Conservation (phyloP, 1,284 basidiomycete genomes). For the Ganoderma lucidum region DNA sequence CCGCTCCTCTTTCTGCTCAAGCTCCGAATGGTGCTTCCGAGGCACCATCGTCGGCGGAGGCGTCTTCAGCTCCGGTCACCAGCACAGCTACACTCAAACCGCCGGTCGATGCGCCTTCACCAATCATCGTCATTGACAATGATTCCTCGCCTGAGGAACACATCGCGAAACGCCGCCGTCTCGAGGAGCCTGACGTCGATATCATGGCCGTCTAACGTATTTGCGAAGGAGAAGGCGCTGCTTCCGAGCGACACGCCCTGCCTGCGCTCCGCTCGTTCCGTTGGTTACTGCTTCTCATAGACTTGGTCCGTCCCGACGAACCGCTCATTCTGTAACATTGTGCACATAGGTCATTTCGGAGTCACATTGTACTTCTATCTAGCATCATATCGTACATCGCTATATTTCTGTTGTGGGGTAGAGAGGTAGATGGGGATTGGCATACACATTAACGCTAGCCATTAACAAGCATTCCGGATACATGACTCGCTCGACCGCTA, state of each 20-base stretch:
- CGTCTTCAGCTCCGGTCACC: conserved; percentile 20
- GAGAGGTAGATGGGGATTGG: not conserved
- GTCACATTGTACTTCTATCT: conserved; percentile 22
- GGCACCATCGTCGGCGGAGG: conserved; percentile 36
- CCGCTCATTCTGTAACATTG: conserved; percentile 15
- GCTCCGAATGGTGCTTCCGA: conserved; percentile 32
- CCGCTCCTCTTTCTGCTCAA: conserved; percentile 45
- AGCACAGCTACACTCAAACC: conserved; percentile 39
- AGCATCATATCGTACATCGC: conserved; percentile 24
- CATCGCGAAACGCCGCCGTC: conserved; percentile 58
- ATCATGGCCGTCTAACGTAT: conserved; percentile 22
- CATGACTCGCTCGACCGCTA: not conserved
- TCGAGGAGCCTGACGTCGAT: conserved; percentile 38
- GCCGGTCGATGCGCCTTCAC: conserved; percentile 46
- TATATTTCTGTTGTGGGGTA: conserved; percentile 19
- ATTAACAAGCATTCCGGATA: not conserved
- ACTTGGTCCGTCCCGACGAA: conserved; percentile 1
- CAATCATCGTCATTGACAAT: conserved; percentile 65
- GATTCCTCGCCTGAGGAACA: conserved; percentile 52
- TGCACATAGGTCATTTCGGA: conserved; percentile 10
- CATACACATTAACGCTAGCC: conserved; percentile 4
- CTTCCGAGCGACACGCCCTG: not conserved
- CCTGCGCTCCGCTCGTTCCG: not conserved
- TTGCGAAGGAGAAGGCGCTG: not conserved
- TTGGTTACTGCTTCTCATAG: conserved; percentile 9